phyloP scores from a whole-genome alignment of 306 rosid genomes.

The Potentilla sterilis region DNA sequence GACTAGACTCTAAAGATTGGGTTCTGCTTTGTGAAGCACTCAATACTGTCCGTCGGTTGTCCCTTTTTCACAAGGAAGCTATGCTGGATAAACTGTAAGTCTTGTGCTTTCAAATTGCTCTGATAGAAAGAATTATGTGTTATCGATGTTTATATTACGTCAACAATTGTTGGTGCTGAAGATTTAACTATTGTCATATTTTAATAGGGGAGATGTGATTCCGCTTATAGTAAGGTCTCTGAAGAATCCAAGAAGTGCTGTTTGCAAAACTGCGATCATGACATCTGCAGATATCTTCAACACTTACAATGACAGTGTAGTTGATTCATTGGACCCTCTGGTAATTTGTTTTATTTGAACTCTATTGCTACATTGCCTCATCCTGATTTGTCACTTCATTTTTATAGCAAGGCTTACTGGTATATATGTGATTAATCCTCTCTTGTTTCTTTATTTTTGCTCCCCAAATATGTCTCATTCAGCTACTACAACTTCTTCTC shows the following conservation, averaged over 20 bases:
- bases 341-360: constrained; percentile 42
- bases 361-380: constrained; percentile 15
- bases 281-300: constrained; percentile 88
- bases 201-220: constrained; percentile 74
- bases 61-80: constrained; percentile 76
- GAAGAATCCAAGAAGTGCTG: constrained; percentile 96
- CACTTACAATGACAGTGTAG: constrained; percentile 62
- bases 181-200: constrained; percentile 16
- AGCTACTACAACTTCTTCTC: constrained; percentile 95
- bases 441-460: background rate
- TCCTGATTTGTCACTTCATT: constrained; percentile 25
- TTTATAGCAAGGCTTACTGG: constrained; percentile 6
- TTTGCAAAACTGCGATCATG: constrained; percentile 96
- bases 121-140: background rate
- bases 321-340: constrained; percentile 89
- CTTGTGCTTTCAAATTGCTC: constrained; percentile 17
- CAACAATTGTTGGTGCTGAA: background rate
- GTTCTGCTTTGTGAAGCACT: constrained; percentile 76
- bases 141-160: background rate
- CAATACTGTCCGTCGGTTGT: constrained; percentile 74
- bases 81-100: constrained; percentile 77
- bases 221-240: constrained; percentile 67
- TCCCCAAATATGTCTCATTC: constrained; percentile 34
- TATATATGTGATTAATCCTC: constrained; percentile 20
- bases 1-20: constrained; percentile 89